These are phyloP conservation scores for Plantago coronopus DNA, from an alignment of 305 asterid species.

Conservation along the genomic window DNA sequence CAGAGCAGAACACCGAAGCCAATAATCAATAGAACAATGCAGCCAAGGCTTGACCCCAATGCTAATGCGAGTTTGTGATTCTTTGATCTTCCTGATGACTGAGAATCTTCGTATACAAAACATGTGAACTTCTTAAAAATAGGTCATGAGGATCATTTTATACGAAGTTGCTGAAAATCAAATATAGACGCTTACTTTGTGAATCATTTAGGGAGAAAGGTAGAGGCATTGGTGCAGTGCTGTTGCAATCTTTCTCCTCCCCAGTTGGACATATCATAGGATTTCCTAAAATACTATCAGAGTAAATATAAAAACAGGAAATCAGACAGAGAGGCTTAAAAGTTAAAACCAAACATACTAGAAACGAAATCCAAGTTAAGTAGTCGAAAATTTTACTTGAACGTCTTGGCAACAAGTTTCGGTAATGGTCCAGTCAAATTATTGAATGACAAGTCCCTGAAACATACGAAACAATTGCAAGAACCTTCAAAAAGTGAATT, in stretches of 20 bases:
- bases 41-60: conserved; percentile 78
- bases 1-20: conserved; percentile 70
- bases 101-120: conserved; percentile 29
- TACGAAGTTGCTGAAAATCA: neutral
- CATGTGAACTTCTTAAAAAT: neutral
- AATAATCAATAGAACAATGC: conserved; percentile 65
- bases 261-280: conserved; percentile 84
- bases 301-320: neutral
- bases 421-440: conserved; percentile 60
- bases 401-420: conserved; percentile 39
- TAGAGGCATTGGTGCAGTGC: conserved; percentile 60
- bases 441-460: conserved; percentile 80
- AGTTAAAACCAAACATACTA: conserved; percentile 5
- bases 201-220: conserved; percentile 45
- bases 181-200: conserved; percentile 44
- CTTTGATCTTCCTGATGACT: conserved; percentile 34
- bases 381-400: conserved; percentile 46
- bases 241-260: conserved; percentile 74
- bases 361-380: neutral
- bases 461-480: conserved; percentile 17
- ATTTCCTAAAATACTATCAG: conserved; percentile 73
- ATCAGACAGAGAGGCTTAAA: neutral
- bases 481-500: conserved; percentile 3
- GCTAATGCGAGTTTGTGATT: conserved; percentile 66
- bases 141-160: conserved; percentile 1